Conservation (phyloP, 495 filamentous ascomycete species). For the Aspergillus mulundensis region DNA sequence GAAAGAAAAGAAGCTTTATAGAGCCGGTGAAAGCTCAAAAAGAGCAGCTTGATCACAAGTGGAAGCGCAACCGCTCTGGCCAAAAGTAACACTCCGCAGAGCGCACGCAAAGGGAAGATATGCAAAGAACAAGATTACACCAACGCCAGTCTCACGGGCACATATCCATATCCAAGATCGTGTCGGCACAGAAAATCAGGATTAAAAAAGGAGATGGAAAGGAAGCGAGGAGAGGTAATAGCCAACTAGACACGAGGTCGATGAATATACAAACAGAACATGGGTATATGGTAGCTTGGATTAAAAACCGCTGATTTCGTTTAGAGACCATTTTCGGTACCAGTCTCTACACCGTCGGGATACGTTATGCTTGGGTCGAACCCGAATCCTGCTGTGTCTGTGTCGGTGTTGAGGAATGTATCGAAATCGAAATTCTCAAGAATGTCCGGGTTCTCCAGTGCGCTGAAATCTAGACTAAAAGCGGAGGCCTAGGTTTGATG, state of each 20-base stretch:
- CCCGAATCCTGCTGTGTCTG: slow-evolving; percentile 45
- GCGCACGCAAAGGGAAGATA: slow-evolving; percentile 20
- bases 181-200: slow-evolving; percentile 16
- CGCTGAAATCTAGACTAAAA: slow-evolving; percentile 59
- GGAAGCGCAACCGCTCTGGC: slow-evolving; percentile 23
- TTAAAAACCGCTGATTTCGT: slow-evolving; percentile 37
- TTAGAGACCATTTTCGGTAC: slow-evolving; percentile 44
- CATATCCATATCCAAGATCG: slow-evolving; percentile 29
- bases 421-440: slow-evolving; percentile 95
- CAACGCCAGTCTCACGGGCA: slow-evolving; percentile 42
- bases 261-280: slow-evolving; percentile 41
- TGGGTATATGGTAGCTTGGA: slow-evolving; percentile 45
- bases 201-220: slow-evolving; percentile 17
- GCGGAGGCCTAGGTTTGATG: slow-evolving; percentile 23
- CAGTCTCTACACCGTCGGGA: slow-evolving; percentile 50
- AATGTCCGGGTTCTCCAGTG: slow-evolving; percentile 61
- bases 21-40: slow-evolving; percentile 20
- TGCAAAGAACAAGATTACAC: slow-evolving; percentile 33
- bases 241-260: slow-evolving; percentile 18
- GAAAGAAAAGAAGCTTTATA: slow-evolving; percentile 23
- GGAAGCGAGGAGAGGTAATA: slow-evolving; percentile 23
- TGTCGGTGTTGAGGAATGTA: slow-evolving; percentile 74
- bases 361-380: slow-evolving; percentile 49
- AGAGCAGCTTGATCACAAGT: slow-evolving; percentile 28
- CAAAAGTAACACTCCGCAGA: slow-evolving; percentile 8